phyloP scores from a whole-genome alignment of 192 early-diverging fungal genomes.

The Radiomyces spectabilis region DNA sequence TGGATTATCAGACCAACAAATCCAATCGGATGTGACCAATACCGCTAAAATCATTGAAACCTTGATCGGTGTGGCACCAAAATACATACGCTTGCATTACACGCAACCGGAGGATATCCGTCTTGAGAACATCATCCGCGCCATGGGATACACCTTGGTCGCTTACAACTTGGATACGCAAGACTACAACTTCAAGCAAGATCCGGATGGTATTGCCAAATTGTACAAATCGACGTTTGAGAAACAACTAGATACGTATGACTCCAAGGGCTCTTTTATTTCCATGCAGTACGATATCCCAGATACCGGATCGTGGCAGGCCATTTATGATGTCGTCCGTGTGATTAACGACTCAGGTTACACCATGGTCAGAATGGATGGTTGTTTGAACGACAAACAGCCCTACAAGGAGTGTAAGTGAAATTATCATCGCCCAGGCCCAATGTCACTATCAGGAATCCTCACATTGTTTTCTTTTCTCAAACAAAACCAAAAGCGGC shows the following conservation, averaged over 20 bases:
- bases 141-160: constrained; percentile 37
- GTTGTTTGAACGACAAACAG: constrained; percentile 37
- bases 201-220: constrained; percentile 32
- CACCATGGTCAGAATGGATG: constrained; percentile 45
- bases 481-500: neutral
- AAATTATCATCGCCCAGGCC: neutral
- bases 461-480: neutral
- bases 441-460: too few species aligned
- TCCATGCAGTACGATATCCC: constrained; percentile 45
- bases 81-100: constrained; percentile 42
- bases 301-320: constrained; percentile 35
- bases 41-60: constrained; percentile 33
- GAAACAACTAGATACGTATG: constrained; percentile 40
- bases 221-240: constrained; percentile 31
- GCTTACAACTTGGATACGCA: constrained; percentile 38
- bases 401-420: constrained; percentile 37
- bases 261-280: constrained; percentile 36
- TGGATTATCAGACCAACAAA: constrained; percentile 31
- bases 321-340: constrained; percentile 32
- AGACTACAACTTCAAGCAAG: constrained; percentile 41
- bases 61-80: constrained; percentile 40
- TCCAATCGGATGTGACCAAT: constrained; percentile 35
- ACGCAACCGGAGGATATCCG: constrained; percentile 30
- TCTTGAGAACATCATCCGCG: constrained; percentile 32
- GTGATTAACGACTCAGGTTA: constrained; percentile 35